phyloP scores from a whole-genome alignment of 495 filamentous ascomycete genomes.

The Penicillium simplicissimum region DNA sequence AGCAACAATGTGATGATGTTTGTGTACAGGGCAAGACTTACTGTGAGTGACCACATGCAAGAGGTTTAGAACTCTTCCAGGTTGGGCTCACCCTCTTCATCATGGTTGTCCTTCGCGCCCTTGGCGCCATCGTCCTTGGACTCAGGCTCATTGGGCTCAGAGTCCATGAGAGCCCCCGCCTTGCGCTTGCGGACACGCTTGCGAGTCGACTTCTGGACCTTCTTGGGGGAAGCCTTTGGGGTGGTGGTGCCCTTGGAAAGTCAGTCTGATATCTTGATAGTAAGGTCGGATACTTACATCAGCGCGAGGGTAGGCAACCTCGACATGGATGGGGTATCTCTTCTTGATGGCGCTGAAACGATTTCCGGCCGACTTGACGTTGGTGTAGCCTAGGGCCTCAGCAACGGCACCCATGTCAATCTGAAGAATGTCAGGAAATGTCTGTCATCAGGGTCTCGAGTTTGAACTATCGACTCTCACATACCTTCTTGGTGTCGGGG shows the following conservation, averaged over 20 bases:
- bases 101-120: not conserved
- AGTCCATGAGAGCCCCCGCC: not conserved
- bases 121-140: not conserved
- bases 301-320: not conserved
- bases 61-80: not conserved
- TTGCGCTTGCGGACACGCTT: conserved; percentile 5
- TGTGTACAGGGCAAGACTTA: not conserved
- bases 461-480: not conserved
- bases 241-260: not conserved
- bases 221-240: not conserved
- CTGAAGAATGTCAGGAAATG: conserved; percentile 13
- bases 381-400: conserved; percentile 30
- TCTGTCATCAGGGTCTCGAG: not conserved
- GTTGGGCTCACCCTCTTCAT: not conserved
- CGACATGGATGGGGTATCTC: conserved; percentile 22
- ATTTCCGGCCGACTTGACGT: conserved; percentile 35
- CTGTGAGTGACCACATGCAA: not conserved
- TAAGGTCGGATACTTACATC: not conserved
- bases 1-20: not conserved
- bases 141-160: not conserved
- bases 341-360: conserved; percentile 31
- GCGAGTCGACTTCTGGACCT: not conserved
- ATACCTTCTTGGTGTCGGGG: not conserved
- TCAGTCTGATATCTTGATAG: not conserved
- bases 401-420: conserved; percentile 31